These are phyloP conservation scores for Gaultheria prostrata DNA, from an alignment of 148 eudicot species.

Conservation along the genomic window DNA sequence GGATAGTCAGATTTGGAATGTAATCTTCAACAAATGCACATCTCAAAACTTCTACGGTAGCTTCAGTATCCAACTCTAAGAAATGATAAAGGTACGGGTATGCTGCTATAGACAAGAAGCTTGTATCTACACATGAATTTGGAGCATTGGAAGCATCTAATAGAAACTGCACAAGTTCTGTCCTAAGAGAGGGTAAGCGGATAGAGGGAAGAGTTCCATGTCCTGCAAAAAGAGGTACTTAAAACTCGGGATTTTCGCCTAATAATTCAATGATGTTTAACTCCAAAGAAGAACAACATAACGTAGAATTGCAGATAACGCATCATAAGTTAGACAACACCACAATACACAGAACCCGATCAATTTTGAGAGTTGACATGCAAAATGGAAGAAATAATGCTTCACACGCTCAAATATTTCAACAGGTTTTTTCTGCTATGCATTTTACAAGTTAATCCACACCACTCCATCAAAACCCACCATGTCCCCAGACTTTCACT, in stretches of 20 bases:
- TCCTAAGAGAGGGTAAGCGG: constrained; percentile 69
- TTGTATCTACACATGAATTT: constrained; percentile 38
- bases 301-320: background rate
- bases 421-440: constrained; percentile 1
- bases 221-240: constrained; percentile 47
- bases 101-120: constrained; percentile 39
- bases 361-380: background rate
- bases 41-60: constrained; percentile 80
- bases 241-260: background rate
- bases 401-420: background rate
- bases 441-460: background rate
- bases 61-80: constrained; percentile 75
- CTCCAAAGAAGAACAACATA: background rate
- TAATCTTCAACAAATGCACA: constrained; percentile 54
- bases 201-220: constrained; percentile 61
- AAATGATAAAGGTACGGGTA: constrained; percentile 62
- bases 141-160: constrained; percentile 65
- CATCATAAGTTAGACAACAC: background rate
- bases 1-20: constrained; percentile 21
- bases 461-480: background rate
- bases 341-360: background rate
- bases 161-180: constrained; percentile 74
- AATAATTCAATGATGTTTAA: background rate
- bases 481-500: background rate
- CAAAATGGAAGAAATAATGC: background rate